Conservation (phyloP, 352 stramenopile genomes). For the Bremia lactucae region DNA sequence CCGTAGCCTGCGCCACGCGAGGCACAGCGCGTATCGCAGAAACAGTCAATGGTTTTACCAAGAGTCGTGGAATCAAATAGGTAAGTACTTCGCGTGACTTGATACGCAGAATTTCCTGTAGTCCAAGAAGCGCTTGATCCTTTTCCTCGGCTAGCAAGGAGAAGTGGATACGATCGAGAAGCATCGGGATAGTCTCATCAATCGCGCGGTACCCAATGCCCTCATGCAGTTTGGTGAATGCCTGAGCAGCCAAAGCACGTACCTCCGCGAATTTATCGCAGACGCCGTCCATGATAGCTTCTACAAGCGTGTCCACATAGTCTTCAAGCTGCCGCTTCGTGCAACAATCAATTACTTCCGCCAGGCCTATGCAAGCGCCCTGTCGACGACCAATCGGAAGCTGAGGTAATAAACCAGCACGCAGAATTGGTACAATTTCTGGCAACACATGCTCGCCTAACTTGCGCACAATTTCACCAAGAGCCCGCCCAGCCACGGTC, state of each 20-base stretch:
- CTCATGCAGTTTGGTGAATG: slow-evolving; percentile 95
- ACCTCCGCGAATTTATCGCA: slow-evolving; percentile 89
- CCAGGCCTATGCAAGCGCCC: slow-evolving; percentile 96
- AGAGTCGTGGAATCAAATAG: slow-evolving; percentile 93
- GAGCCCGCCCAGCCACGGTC: slow-evolving; percentile 84
- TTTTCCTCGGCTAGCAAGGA: slow-evolving; percentile 36
- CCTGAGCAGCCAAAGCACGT: slow-evolving; percentile 88
- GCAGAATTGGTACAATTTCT: slow-evolving; percentile 96
- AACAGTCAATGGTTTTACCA: slow-evolving; percentile 86
- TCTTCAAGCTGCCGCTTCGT: slow-evolving; percentile 94
- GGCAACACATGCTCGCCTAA: slow-evolving; percentile 97
- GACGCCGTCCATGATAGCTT: slow-evolving; percentile 95
- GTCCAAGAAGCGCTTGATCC: slow-evolving; percentile 89
- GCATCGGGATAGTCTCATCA: slow-evolving; percentile 93
- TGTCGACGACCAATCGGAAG: slow-evolving; percentile 70
- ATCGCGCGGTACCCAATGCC: slow-evolving; percentile 92
- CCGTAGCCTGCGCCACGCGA: slow-evolving; percentile 90
- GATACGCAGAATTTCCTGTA: slow-evolving; percentile 95
- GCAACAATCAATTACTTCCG: slow-evolving; percentile 96
- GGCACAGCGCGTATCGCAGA: slow-evolving; percentile 87
- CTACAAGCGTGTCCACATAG: slow-evolving; percentile 94
- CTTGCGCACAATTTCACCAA: slow-evolving; percentile 99
- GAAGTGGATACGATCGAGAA: slow-evolving; percentile 91
- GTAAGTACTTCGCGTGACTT: slow-evolving; percentile 94
- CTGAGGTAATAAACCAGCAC: slow-evolving; percentile 80